Conservation (phyloP, 2,329 filamentous ascomycete genomes). For the Xylaria sp. region DNA sequence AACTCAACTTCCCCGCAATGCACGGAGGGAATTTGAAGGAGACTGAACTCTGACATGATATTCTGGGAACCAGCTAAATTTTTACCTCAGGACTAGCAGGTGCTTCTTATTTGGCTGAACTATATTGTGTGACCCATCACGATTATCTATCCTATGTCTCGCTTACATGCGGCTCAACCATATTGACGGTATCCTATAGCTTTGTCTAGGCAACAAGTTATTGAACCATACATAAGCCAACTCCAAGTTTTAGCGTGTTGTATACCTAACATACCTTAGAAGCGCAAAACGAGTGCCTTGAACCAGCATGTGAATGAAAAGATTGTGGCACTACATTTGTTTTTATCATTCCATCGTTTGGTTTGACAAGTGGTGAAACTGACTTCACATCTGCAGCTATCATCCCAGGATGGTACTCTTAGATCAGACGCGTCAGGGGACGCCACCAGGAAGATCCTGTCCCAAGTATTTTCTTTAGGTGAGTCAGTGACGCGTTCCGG, state of each 20-base stretch:
- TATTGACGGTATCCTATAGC: background rate
- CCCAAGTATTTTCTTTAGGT: background rate
- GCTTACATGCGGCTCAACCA: background rate
- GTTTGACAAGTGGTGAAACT: background rate
- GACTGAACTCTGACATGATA: background rate
- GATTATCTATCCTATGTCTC: too few relatives aligned
- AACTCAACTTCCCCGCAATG: background rate
- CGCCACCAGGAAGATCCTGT: background rate
- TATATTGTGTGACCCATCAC: background rate
- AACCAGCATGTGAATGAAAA: background rate
- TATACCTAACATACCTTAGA: background rate
- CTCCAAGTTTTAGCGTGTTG: background rate
- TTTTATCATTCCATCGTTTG: background rate
- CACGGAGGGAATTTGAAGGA: slow-evolving; percentile 4
- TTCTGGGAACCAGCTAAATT: background rate
- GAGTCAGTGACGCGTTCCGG: slow-evolving; percentile 22
- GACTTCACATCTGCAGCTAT: background rate
- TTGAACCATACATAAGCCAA: too few relatives aligned
- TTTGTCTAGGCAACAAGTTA: too few relatives aligned
- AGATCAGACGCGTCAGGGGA: slow-evolving; percentile 16
- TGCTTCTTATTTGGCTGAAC: background rate
- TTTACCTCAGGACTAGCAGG: background rate
- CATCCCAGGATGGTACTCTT: background rate
- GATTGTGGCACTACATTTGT: background rate
- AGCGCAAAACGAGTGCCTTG: background rate